These are phyloP conservation scores for Diaporthe helianthi DNA, from an alignment of 2,329 filamentous ascomycete species.

Conservation along the genomic window DNA sequence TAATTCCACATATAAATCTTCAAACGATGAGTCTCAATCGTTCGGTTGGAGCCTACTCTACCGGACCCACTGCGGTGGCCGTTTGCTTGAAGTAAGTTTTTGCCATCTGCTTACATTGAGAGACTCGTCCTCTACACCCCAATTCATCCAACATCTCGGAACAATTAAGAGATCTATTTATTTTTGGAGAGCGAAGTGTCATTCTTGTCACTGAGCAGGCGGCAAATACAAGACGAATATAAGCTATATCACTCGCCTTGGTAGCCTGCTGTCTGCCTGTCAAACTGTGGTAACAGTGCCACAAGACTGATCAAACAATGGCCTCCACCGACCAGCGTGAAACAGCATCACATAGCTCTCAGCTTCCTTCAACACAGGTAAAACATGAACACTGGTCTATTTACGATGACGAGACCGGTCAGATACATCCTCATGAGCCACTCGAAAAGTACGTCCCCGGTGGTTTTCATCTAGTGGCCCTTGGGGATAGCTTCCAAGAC, in stretches of 20 bases:
- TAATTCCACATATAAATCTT: background rate
- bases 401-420: slow-evolving; percentile 4
- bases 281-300: background rate
- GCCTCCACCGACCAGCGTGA: background rate
- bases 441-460: slow-evolving; percentile 35
- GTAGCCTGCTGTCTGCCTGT: background rate
- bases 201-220: background rate
- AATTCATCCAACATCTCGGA: too few species aligned
- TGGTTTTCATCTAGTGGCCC: slow-evolving; percentile 49
- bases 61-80: too few species aligned
- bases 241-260: too few species aligned
- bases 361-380: background rate
- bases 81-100: too few species aligned
- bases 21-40: too few species aligned
- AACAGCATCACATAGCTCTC: background rate
- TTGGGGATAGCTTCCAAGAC: slow-evolving; percentile 47
- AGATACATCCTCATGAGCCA: background rate
- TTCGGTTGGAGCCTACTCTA: too few species aligned
- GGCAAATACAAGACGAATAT: background rate
- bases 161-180: too few species aligned
- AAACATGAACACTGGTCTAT: background rate
- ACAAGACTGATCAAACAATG: background rate
- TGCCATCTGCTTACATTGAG: too few species aligned
- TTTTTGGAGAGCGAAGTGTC: too few species aligned
- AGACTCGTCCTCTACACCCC: too few species aligned